phyloP scores from a whole-genome alignment of 2,329 filamentous ascomycete species.

The Westerdykella aurantiaca region DNA sequence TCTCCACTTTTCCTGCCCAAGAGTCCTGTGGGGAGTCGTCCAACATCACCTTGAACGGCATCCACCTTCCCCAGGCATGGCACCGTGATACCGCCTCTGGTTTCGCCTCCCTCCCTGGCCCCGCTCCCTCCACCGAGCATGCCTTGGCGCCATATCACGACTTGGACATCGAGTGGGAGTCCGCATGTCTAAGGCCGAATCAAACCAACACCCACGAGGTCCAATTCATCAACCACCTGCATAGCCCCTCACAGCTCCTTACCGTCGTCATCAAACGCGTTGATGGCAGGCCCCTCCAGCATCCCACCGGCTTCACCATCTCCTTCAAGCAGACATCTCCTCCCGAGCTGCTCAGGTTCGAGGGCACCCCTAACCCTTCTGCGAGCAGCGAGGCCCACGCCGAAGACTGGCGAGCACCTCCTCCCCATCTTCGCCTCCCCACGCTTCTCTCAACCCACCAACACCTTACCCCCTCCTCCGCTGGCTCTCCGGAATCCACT shows the following conservation, averaged over 20 bases:
- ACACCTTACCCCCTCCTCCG: conserved; percentile 6
- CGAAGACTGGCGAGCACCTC: conserved; percentile 36
- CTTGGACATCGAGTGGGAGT: conserved; percentile 36
- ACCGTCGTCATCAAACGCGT: conserved; percentile 38
- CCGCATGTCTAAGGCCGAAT: conserved; percentile 31
- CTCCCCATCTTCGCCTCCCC: conserved; percentile 25
- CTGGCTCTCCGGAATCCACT: neutral
- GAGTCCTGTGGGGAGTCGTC: conserved; percentile 34
- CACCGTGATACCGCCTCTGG: conserved; percentile 33
- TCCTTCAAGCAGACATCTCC: conserved; percentile 36
- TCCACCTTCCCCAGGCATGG: conserved; percentile 36
- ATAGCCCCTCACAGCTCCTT: conserved; percentile 34
- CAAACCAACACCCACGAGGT: neutral
- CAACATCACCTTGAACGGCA: conserved; percentile 41
- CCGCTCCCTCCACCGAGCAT: conserved; percentile 26
- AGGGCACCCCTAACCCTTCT: conserved; percentile 27
- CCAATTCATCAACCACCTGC: neutral
- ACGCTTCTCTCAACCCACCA: conserved; percentile 5
- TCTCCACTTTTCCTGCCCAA: conserved; percentile 36
- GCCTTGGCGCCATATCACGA: conserved; percentile 31
- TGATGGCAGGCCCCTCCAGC: conserved; percentile 28
- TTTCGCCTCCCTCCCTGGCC: conserved; percentile 24
- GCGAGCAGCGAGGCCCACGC: conserved; percentile 22
- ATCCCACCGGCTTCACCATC: conserved; percentile 35
- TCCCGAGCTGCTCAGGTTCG: conserved; percentile 34